Percentiles rank a stretch among this genome's conserved stretches.
phyloP scores from a whole-genome alignment of 306 rosid species.

The Lathyrus aphaca region DNA sequence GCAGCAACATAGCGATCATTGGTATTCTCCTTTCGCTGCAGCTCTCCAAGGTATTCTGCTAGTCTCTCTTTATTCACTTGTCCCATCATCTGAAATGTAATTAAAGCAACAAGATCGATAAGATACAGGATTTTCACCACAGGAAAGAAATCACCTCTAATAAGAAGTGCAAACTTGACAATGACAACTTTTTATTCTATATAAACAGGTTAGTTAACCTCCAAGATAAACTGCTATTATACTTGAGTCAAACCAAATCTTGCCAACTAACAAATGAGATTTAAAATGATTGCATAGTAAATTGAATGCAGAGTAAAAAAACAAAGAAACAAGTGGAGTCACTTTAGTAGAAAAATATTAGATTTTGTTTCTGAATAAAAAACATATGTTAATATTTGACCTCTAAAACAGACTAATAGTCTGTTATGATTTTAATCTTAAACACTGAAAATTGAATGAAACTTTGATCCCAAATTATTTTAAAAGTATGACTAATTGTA shows the following conservation, averaged over 20 bases:
- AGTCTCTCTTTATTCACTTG: constrained; percentile 76
- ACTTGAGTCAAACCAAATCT: constrained; percentile 4
- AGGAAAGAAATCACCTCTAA: constrained; percentile 6
- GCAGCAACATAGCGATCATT: constrained; percentile 94
- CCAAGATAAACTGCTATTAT: constrained; percentile 1
- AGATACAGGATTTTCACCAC: background rate
- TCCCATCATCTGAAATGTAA: constrained; percentile 75
- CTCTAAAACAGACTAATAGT: background rate
- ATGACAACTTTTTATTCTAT: constrained; percentile 1
- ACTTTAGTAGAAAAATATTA: background rate
- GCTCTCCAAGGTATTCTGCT: constrained; percentile 85
- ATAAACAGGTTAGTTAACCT: background rate
- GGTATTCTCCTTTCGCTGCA: constrained; percentile 83
- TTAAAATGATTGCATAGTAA: constrained; percentile 19
- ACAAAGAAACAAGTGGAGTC: background rate
- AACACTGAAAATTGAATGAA: background rate
- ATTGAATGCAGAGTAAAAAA: background rate
- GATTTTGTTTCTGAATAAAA: too few relatives aligned
- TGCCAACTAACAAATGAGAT: background rate
- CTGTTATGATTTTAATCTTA: background rate
- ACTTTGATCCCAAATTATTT: too few relatives aligned
- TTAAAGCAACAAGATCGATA: constrained; percentile 17
- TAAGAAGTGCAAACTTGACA: constrained; percentile 7
- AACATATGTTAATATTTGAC: background rate
- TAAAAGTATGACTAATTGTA: too few relatives aligned